A percentile compares a stretch with the other conserved stretches of the same genome.
Conservation (phyloP, 2,329 filamentous ascomycete genomes). For the Cladophialophora chaetospira region DNA sequence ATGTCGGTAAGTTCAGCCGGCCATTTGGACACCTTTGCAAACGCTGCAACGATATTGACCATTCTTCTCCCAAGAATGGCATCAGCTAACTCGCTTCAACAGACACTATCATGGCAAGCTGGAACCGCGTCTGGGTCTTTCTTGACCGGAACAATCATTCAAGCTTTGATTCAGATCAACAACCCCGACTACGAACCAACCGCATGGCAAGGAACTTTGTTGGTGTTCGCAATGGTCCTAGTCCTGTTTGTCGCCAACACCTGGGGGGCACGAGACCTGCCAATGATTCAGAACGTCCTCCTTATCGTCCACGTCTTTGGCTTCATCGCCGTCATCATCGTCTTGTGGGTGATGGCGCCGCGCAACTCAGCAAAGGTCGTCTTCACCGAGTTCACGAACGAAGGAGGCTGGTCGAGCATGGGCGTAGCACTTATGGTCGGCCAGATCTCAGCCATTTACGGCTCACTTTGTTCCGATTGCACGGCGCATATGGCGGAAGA, state of each 20-base stretch:
- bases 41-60: background rate
- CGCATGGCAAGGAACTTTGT: conserved; percentile 53
- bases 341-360: conserved; percentile 40
- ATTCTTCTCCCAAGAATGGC: too few species aligned
- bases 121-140: conserved; percentile 52
- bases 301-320: conserved; percentile 43
- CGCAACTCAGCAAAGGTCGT: conserved; percentile 36
- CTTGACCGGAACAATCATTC: conserved; percentile 52
- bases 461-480: conserved; percentile 35
- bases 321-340: conserved; percentile 39
- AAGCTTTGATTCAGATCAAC: conserved; percentile 47
- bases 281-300: conserved; percentile 42
- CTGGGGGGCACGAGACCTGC: conserved; percentile 39
- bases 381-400: conserved; percentile 42
- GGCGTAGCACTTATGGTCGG: conserved; percentile 42
- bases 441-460: conserved; percentile 40
- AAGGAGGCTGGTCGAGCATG: conserved; percentile 43
- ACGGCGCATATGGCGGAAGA: conserved; percentile 49
- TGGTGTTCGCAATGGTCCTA: conserved; percentile 50
- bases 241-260: conserved; percentile 48
- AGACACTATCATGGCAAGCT: conserved; percentile 54
- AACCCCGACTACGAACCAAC: conserved; percentile 44
- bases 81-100: conserved; percentile 58
- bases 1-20: background rate
- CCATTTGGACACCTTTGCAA: background rate